Evolutionary conservation across 768 basidiomycete species (phyloP).

Genomic region (Rhodotorula sphaerocarpa): DNA sequence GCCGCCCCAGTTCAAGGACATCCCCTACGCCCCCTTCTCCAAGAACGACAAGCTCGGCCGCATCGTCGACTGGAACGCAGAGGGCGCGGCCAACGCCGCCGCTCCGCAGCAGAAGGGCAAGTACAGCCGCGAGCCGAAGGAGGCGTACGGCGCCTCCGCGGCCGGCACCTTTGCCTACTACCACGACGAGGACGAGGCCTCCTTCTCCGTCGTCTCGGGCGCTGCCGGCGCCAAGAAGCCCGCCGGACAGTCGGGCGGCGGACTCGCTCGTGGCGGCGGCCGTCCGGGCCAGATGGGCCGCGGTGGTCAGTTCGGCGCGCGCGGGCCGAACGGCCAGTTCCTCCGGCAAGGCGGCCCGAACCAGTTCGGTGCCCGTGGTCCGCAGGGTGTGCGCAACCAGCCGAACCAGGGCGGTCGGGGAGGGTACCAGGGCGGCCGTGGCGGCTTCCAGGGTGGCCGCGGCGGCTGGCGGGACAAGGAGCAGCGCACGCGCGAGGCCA

Average conservation of each 20-base stretch:
- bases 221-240: constrained; percentile 43
- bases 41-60: constrained; percentile 97
- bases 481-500: constrained; percentile 85
- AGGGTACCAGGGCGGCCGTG: constrained; percentile 23
- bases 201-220: constrained; percentile 91
- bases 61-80: constrained; percentile 94
- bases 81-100: constrained; percentile 47
- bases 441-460: constrained; percentile 45
- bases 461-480: constrained; percentile 82
- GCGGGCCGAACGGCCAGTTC: neutral
- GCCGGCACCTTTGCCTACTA: constrained; percentile 91
- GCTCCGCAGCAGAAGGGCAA: constrained; percentile 43
- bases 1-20: constrained; percentile 88
- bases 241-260: constrained; percentile 29
- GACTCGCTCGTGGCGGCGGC: constrained; percentile 24
- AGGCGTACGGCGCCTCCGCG: constrained; percentile 81
- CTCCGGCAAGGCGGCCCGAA: constrained; percentile 22
- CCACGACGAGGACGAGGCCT: constrained; percentile 95
- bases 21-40: constrained; percentile 96
- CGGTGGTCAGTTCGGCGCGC: constrained; percentile 48
- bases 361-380: constrained; percentile 46
- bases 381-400: constrained; percentile 42
- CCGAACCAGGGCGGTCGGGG: constrained; percentile 44
- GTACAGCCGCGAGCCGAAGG: constrained; percentile 57
- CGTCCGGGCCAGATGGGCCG: constrained; percentile 40